These are phyloP conservation scores for Phoma sp. DNA, from an alignment of 2,329 filamentous ascomycete species.

Conservation along the genomic window DNA sequence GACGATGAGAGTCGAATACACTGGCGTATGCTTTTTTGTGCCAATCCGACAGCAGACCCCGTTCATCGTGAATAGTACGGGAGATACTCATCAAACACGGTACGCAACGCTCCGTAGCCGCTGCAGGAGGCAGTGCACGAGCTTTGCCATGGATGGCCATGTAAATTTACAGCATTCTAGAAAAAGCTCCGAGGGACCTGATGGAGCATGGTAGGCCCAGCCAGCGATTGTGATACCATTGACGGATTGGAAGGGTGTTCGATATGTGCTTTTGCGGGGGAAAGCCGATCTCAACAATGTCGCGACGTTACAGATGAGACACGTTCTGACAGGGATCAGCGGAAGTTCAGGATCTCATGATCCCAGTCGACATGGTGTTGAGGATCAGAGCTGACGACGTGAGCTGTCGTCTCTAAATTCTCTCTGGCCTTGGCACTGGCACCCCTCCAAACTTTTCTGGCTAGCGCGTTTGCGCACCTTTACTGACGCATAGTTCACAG, in stretches of 20 bases:
- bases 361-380: neutral
- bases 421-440: slow-evolving; percentile 15
- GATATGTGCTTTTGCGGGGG: slow-evolving; percentile 6
- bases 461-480: slow-evolving; percentile 28
- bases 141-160: neutral
- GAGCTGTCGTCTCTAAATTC: slow-evolving; percentile 11
- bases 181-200: neutral
- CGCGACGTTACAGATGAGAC: neutral
- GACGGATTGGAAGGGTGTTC: slow-evolving; percentile 4
- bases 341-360: neutral
- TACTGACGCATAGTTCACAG: slow-evolving; percentile 35
- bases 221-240: slow-evolving; percentile 13
- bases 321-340: neutral
- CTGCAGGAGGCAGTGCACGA: slow-evolving; percentile 9
- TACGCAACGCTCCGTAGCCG: neutral
- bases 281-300: neutral
- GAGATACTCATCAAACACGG: neutral
- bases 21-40: slow-evolving; percentile 12
- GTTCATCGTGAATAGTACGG: slow-evolving; percentile 4
- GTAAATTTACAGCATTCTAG: neutral
- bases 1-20: neutral
- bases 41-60: slow-evolving; percentile 2
- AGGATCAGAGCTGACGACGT: neutral
- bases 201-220: neutral
- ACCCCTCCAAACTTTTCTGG: slow-evolving; percentile 36